phyloP scores from a whole-genome alignment of 139 green algal species.

The Chlamydomonas applanata region DNA sequence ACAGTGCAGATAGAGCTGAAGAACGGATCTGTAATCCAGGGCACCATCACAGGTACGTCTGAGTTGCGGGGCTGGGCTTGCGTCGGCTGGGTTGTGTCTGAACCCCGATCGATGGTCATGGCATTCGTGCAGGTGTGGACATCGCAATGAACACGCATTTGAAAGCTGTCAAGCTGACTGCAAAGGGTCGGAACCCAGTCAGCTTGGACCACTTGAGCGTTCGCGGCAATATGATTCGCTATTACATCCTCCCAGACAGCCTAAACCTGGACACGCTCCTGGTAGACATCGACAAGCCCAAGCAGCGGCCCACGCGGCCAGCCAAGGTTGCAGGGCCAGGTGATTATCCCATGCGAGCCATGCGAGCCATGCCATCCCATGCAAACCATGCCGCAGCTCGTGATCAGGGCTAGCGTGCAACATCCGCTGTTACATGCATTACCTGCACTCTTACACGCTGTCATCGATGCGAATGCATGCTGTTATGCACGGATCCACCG shows the following conservation, averaged over 20 bases:
- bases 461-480: neutral
- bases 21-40: conserved; percentile 93
- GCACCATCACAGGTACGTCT: conserved; percentile 87
- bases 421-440: neutral
- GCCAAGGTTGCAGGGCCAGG: neutral
- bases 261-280: conserved; percentile 98
- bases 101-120: too few species aligned
- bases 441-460: neutral
- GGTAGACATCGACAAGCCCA: conserved; percentile 94
- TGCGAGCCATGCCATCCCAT: neutral
- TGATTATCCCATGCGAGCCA: neutral
- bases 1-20: conserved; percentile 98
- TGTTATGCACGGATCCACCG: too few species aligned
- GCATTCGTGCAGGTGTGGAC: conserved; percentile 83
- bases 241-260: conserved; percentile 97
- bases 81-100: too few species aligned
- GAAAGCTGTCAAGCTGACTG: conserved; percentile 94
- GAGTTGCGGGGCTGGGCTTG: too few species aligned
- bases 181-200: conserved; percentile 86
- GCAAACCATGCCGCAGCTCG: neutral
- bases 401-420: neutral
- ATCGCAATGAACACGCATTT: conserved; percentile 99
- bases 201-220: conserved; percentile 89
- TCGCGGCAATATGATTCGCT: conserved; percentile 84
- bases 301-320: conserved; percentile 81